These are phyloP conservation scores for Celoporthe dispersa DNA, from an alignment of 2,329 filamentous ascomycete species.

Conservation along the genomic window DNA sequence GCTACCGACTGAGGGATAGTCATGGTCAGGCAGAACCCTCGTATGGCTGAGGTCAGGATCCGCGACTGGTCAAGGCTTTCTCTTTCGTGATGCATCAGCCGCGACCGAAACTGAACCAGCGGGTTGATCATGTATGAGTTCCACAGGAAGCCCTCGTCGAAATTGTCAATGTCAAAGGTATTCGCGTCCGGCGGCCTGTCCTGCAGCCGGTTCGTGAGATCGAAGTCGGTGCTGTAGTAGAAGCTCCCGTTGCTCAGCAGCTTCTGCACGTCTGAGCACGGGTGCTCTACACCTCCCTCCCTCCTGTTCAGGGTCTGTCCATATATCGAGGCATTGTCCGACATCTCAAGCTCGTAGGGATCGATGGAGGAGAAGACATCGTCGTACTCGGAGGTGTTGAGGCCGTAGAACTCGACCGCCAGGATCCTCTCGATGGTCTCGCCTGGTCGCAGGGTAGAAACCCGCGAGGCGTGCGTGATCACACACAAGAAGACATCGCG, in stretches of 20 bases:
- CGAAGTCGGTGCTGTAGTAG: conserved; percentile 98
- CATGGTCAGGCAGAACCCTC: conserved; percentile 88
- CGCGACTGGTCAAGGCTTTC: conserved; percentile 81
- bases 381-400: conserved; percentile 87
- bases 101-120: conserved; percentile 84
- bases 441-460: conserved; percentile 81
- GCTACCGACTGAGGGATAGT: conserved; percentile 78
- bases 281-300: conserved; percentile 79
- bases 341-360: conserved; percentile 52
- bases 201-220: conserved; percentile 90
- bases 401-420: conserved; percentile 88
- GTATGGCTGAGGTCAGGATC: conserved; percentile 90
- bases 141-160: conserved; percentile 94
- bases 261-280: conserved; percentile 89
- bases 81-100: conserved; percentile 75
- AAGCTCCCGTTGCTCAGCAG: conserved; percentile 91
- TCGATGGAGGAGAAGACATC: conserved; percentile 64
- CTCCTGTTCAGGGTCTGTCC: conserved; percentile 62
- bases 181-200: conserved; percentile 77
- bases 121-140: conserved; percentile 98
- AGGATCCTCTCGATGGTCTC: conserved; percentile 89
- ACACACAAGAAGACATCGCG: conserved; percentile 90
- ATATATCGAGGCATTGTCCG: conserved; percentile 54
- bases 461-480: conserved; percentile 77
- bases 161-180: conserved; percentile 87